Base-by-base conservation (phyloP, 73 alveolate genomes). In the Paramecium bursaria region DNA sequence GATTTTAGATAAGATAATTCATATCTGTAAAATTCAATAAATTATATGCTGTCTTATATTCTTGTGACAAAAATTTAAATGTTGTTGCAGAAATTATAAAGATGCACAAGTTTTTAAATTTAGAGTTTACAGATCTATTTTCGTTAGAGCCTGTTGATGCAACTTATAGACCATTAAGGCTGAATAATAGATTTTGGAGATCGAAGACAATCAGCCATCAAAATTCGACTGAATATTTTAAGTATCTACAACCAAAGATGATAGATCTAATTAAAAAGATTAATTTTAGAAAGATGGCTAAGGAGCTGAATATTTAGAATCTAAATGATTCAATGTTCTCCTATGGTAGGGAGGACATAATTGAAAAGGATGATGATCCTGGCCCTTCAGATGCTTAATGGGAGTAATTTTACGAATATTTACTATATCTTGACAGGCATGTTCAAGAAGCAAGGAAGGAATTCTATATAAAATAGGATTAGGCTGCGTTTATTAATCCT, bases 71-170 rank as follows among this genome's bases (percentile, higher is more conserved):
- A 6, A 79, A 79, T 19, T 30, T 79, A 33, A 31, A 67, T 23
- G 27, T 44, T 1, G 46, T 53, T 11, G 89, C 89, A n/a, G 26
- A 61, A 23, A 27, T 48, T 26, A 52, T 79, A 13, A 53, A 47
- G 23, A 53, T 79, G 82, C 51, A 44, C 15, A 79, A 79, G 35
- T 53, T 73, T 31, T 61, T 79, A 9, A 42, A 48, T 52, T 19
- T 79, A 2, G 76, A 61, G 26, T 31, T 53, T 42, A 79, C 89
- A 30, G 89, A 79, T 31, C 29, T 79, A 23, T 44, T 79, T 29
- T 79, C 89, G 21, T 30, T 79, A 17, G 89, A 79, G 48, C 89
- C 89, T 3, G 74, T 79, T 11, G 89, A 79, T 55, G 21, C 61
- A 25, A 79, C 50, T 42, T 35, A 30, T 21, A 60, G 89, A 21